Base-by-base conservation (phyloP, 805 yeast species). In the Candida cerambycidarum region DNA sequence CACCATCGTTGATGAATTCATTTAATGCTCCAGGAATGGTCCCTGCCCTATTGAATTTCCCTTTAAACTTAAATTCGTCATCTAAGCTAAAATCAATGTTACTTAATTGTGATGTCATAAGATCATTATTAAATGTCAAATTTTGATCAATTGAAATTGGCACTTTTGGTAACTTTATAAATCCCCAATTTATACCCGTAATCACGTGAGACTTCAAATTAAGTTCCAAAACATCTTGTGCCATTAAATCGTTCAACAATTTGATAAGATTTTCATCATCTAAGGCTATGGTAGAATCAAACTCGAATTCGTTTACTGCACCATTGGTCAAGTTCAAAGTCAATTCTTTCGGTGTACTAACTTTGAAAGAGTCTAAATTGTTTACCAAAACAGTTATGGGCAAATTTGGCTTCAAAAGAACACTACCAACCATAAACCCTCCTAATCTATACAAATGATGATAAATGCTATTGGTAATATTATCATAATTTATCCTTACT, bases 401-500 rank as follows among this genome's bases (percentile, higher is more conserved):
- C 46, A 25, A 65, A 35, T 9, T 23, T 12, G 36, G 64, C 41
- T n/a, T 53, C 47, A 25, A 56, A 44, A 11, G 50, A 41, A 39
- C 52, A 0, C 52, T 41, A 1, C 71, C 67, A 11, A 61, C 24
- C 2, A 58, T 7, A 1, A 53, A 32, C 2, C 63, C 59, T 0
- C 55, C 56, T 2, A 53, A 21, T 34, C 54, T 56, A 21, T 62
- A 41, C 1, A 57, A 29, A 18, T 45, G 39, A 16, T 57, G 51
- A 39, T 59, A 59, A 3, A 64, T 7, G 2, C 37, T 15, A 38
- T 53, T 61, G 24, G 49, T 17, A 5, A 67, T 50, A 7, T 53
- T 43, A 37, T 54, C 58, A 46, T 67, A 69, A 46, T 66, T 44
- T 12, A 67, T 50, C 5, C 46, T 33, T 2, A 67, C 40, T 0